Conservation (phyloP, 1,139 yeast genomes). For the Candida albicans region DNA sequence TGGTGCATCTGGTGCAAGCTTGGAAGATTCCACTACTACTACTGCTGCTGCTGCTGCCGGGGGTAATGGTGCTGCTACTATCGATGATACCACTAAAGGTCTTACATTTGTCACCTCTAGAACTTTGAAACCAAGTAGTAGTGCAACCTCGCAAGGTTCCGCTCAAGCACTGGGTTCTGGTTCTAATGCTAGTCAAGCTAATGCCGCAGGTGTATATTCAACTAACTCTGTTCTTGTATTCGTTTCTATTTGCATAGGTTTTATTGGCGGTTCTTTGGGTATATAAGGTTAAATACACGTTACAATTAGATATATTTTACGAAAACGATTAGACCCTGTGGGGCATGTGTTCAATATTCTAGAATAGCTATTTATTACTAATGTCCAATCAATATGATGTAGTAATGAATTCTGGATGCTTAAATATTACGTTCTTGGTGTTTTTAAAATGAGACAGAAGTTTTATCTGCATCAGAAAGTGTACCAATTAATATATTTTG, state of each 20-base stretch:
- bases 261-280: constrained; percentile 5
- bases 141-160: background rate
- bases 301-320: too few relatives aligned
- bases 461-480: too few relatives aligned
- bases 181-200: constrained; percentile 6
- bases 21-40: background rate
- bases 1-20: constrained; percentile 12
- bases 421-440: too few relatives aligned
- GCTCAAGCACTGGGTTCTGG: constrained; percentile 3
- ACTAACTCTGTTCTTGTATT: constrained; percentile 1
- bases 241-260: constrained; percentile 5
- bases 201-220: constrained; percentile 9
- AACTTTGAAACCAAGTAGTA: constrained; percentile 11
- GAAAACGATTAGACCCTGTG: too few relatives aligned
- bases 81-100: constrained; percentile 8
- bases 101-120: constrained; percentile 15
- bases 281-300: background rate
- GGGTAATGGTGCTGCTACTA: background rate
- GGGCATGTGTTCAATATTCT: too few relatives aligned
- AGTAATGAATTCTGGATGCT: too few relatives aligned
- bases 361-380: too few relatives aligned
- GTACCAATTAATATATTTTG: too few relatives aligned
- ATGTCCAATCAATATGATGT: too few relatives aligned
- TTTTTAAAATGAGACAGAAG: too few relatives aligned
- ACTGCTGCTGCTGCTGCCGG: constrained; percentile 2